These are phyloP conservation scores for Populus hybrid DNA, from an alignment of 441 rosid genomes.

Conservation along the genomic window DNA sequence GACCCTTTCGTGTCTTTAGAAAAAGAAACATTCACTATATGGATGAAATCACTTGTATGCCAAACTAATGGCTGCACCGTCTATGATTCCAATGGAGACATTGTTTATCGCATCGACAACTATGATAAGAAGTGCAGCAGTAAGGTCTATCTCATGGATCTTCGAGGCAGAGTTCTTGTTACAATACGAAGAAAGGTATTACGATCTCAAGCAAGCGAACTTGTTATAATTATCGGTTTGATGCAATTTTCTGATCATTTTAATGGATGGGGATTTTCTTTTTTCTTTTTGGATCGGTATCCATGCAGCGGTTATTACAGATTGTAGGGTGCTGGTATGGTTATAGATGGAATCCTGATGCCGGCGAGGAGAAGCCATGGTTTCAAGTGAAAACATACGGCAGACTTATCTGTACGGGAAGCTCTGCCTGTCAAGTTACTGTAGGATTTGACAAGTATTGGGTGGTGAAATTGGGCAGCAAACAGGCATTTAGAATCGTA, in stretches of 20 bases:
- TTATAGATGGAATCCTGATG: conserved; percentile 21
- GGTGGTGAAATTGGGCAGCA: conserved; percentile 22
- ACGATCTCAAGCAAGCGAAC: neutral
- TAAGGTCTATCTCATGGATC: conserved; percentile 43
- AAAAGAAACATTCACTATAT: conserved; percentile 37
- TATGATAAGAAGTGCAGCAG: conserved; percentile 34
- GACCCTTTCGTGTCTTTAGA: conserved; percentile 18
- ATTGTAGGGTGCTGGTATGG: conserved; percentile 39
- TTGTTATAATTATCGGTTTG: neutral
- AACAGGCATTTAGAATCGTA: conserved; percentile 30
- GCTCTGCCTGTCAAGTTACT: conserved; percentile 25
- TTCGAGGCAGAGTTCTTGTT: conserved; percentile 37
- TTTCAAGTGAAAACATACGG: conserved; percentile 26
- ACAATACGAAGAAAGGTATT: conserved; percentile 33
- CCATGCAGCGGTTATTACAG: conserved; percentile 23
- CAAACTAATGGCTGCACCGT: conserved; percentile 43
- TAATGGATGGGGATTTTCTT: neutral
- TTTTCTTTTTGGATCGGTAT: neutral
- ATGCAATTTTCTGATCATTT: neutral
- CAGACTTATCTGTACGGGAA: conserved; percentile 17
- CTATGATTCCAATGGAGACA: conserved; percentile 36
- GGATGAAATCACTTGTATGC: conserved; percentile 48
- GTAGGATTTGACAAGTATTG: conserved; percentile 23
- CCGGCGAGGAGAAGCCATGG: conserved; percentile 29
- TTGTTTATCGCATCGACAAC: conserved; percentile 41